phyloP scores from a whole-genome alignment of 345 rosid species.

The Brassica carinata region DNA sequence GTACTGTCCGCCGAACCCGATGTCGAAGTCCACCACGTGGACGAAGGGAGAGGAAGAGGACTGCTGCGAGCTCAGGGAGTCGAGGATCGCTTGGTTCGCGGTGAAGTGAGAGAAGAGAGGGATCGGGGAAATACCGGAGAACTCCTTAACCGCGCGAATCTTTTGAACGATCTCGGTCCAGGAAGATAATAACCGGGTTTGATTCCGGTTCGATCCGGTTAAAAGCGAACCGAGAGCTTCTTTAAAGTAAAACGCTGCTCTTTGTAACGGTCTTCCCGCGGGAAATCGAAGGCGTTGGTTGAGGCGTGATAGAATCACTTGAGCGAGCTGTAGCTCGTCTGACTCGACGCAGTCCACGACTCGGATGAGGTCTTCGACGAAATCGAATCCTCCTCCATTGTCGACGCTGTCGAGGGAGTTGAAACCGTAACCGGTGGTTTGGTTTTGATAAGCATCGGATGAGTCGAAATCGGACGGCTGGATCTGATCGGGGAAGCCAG shows the following conservation, averaged over 20 bases:
- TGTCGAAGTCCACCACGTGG: conserved; percentile 87
- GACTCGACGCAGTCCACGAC: conserved; percentile 85
- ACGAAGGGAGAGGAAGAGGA: conserved; percentile 50
- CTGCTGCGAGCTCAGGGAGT: conserved; percentile 51
- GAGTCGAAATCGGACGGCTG: conserved; percentile 52
- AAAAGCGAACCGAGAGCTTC: conserved; percentile 76
- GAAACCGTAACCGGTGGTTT: conserved; percentile 23
- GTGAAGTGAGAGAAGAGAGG: conserved; percentile 93
- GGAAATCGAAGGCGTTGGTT: conserved; percentile 63
- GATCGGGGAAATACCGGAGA: conserved; percentile 75
- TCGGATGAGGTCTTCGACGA: conserved; percentile 73
- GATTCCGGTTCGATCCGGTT: conserved; percentile 47
- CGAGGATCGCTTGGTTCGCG: conserved; percentile 82
- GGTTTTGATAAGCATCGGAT: conserved; percentile 49
- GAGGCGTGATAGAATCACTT: conserved; percentile 79
- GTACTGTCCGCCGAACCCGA: conserved; percentile 92
- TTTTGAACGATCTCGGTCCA: conserved; percentile 79
- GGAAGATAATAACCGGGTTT: conserved; percentile 48
- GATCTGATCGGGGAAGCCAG: conserved; percentile 41
- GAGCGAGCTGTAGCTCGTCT: conserved; percentile 72
- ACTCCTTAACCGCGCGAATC: conserved; percentile 69
- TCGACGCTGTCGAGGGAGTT: conserved; percentile 31
- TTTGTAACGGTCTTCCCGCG: conserved; percentile 69
- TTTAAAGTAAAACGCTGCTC: conserved; percentile 89
- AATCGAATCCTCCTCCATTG: conserved; percentile 52